These are phyloP conservation scores for Ilyonectria mors-panacis DNA, from an alignment of 2,329 filamentous ascomycete genomes.

Conservation along the genomic window DNA sequence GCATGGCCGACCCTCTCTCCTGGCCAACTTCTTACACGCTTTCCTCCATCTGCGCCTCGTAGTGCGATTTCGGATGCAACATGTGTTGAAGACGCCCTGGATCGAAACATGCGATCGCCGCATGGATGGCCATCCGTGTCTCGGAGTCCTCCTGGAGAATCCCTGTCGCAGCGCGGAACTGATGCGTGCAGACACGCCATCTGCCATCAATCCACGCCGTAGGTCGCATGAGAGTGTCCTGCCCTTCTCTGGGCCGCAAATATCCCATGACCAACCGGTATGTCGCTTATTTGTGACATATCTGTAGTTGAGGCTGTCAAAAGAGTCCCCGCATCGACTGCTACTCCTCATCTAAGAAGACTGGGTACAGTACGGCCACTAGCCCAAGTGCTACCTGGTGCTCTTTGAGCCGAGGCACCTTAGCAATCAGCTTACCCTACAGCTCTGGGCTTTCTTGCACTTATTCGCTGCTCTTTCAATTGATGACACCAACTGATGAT, in stretches of 20 bases:
- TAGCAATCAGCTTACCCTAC: neutral
- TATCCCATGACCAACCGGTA: neutral
- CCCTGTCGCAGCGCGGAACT: slow-evolving; percentile 8
- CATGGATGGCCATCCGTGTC: slow-evolving; percentile 26
- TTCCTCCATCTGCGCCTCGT: neutral
- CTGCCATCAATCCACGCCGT: neutral
- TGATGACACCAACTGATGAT: neutral
- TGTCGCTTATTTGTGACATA: neutral
- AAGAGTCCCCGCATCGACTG: neutral
- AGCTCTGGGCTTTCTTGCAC: neutral
- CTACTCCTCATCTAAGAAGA: neutral
- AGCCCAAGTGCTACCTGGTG: neutral
- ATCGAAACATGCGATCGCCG: slow-evolving; percentile 24
- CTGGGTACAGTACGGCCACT: neutral
- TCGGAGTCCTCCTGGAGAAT: slow-evolving; percentile 23
- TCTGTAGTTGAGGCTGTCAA: neutral
- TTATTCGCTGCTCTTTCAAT: neutral
- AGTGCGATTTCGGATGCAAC: slow-evolving; percentile 5
- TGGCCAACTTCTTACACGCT: neutral
- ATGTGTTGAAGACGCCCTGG: neutral
- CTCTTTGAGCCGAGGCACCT: neutral
- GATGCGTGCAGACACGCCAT: slow-evolving; percentile 21
- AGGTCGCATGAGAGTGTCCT: slow-evolving; percentile 1
- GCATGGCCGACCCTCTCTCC: slow-evolving; percentile 3
- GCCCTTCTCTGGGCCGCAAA: neutral